These are phyloP conservation scores for Epichloe sylvatica DNA, from an alignment of 2,329 filamentous ascomycete genomes.

Conservation along the genomic window DNA sequence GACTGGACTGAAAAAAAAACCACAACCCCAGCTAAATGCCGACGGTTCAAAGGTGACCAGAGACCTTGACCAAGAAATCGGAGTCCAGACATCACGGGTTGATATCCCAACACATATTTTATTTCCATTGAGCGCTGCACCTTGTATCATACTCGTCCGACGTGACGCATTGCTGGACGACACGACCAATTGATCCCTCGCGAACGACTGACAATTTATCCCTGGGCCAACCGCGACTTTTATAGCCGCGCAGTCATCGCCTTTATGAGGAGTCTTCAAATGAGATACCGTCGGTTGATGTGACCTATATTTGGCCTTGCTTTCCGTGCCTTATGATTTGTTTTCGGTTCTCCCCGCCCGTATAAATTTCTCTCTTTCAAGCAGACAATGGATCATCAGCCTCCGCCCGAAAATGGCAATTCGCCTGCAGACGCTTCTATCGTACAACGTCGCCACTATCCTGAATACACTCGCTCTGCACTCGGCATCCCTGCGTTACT, in stretches of 20 bases:
- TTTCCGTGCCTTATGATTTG: neutral
- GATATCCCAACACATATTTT: neutral
- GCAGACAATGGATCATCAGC: slow-evolving; percentile 1
- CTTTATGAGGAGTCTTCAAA: neutral
- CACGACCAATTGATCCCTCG: neutral
- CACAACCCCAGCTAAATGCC: neutral
- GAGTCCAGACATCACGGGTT: neutral
- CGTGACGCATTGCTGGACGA: neutral
- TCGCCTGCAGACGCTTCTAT: neutral
- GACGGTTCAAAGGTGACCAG: neutral
- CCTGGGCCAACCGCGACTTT: neutral
- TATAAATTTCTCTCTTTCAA: neutral
- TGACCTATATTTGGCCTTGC: neutral
- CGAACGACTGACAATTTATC: neutral
- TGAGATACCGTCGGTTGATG: neutral
- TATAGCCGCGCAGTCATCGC: neutral
- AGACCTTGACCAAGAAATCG: neutral
- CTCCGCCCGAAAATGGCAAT: neutral
- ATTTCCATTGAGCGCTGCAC: neutral
- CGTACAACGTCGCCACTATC: neutral
- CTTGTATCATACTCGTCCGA: neutral
- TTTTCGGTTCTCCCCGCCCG: neutral
- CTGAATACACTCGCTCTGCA: slow-evolving; percentile 1
- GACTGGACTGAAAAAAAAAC: neutral
- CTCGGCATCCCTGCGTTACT: slow-evolving; percentile 3